Evolutionary conservation across 169 alveolate genomes (phyloP).

Genomic region (Plasmodium yoelii): DNA sequence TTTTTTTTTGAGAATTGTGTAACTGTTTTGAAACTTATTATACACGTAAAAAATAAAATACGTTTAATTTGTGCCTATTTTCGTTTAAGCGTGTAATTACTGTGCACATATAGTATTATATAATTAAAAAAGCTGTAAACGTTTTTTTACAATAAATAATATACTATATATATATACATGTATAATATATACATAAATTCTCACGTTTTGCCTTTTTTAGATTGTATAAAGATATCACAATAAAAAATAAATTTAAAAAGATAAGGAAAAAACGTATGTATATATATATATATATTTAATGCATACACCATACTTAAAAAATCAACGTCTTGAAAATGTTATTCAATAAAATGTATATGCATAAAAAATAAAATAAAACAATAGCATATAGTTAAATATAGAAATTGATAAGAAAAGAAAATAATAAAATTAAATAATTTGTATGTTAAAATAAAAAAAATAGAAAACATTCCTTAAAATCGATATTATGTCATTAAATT

Average conservation of each 20-base stretch:
- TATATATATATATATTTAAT: background rate
- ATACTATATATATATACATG: background rate
- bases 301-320: background rate
- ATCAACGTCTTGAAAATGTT: slow-evolving; percentile 5
- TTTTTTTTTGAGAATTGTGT: too few relatives aligned
- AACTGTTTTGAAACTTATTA: too few relatives aligned
- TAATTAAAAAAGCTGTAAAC: background rate
- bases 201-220: background rate
- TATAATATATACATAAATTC: background rate
- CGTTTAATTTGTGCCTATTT: too few relatives aligned
- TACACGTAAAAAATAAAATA: too few relatives aligned
- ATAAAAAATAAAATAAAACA: slow-evolving; percentile 3
- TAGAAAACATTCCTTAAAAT: background rate
- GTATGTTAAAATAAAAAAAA: background rate
- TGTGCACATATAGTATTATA: too few relatives aligned
- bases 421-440: slow-evolving; percentile 1
- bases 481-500: slow-evolving; percentile 5
- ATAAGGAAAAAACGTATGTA: background rate
- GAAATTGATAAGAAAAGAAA: background rate
- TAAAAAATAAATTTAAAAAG: background rate
- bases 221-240: background rate
- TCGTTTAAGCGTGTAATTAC: too few relatives aligned
- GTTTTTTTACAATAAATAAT: background rate
- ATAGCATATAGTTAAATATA: background rate
- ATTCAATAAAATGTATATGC: background rate